Base-by-base conservation (phyloP, 805 yeast genomes). In the Yamadazyma olivae region DNA sequence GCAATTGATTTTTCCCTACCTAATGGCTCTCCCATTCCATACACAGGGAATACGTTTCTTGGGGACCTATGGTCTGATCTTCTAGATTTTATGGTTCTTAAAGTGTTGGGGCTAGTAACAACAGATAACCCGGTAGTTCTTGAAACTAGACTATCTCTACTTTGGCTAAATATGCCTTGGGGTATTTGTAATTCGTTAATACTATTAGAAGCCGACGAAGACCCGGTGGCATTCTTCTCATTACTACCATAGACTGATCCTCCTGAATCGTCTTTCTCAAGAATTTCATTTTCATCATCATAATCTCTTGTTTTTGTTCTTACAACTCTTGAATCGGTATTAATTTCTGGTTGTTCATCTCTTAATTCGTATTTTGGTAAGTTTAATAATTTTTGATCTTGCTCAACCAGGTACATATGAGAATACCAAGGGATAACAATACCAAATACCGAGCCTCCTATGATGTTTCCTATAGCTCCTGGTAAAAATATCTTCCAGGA, bases 301-400 rank as follows among this genome's bases (percentile, higher is more conserved):
- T 43, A 50, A 7, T 36, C 48, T 7, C 20, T 12, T 7, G 9
- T 10, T 6, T 38, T 41, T 20, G 25, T 63, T 40, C 85, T 71
- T 2, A 84, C 83, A 8, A 85, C 91, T 62, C 93, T 74, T 4
- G 91, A 83, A 55, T 85, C 95, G 65, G 76, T 71, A 48, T 79
- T 80, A 41, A 83, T 59, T 49, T 82, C 84, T 3, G 95, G 93
- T 46, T 83, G 91, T 56, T 85, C 93, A 57, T 85, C 95, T 47
- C 78, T 71, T 36, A 79, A 78, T 27, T 82, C 91, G 48, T 74
- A 83, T 27, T 66, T 61, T 2, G 95, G 95, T 41, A 85, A 66
- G 17, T 79, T 70, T 53, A 84, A 61, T 30, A 65, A 51, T 44
- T 69, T 70, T 56, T 78, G 75, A 60, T 85, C 95, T 39, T 75